Percentiles rank a stretch among this genome's conserved stretches.
These are phyloP conservation scores for Teratosphaeria destructans DNA, from an alignment of 2,329 filamentous ascomycete species.

Conservation along the genomic window DNA sequence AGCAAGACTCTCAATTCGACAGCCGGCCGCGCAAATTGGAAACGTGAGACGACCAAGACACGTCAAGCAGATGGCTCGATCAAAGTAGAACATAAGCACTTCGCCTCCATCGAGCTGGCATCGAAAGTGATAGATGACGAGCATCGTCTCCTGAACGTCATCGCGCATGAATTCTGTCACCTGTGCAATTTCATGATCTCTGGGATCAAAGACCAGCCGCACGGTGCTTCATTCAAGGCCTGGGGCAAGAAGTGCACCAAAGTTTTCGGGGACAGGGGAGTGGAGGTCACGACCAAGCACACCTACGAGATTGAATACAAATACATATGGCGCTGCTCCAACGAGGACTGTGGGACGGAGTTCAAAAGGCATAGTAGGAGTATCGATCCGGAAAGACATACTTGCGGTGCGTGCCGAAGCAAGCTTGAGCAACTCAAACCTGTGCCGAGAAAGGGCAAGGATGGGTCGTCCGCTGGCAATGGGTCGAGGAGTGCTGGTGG, in stretches of 20 bases:
- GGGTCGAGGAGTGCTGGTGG: slow-evolving; percentile 16
- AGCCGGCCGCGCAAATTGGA: slow-evolving; percentile 51
- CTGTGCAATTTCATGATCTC: slow-evolving; percentile 83
- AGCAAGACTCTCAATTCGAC: slow-evolving; percentile 70
- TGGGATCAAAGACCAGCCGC: slow-evolving; percentile 62
- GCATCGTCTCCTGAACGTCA: slow-evolving; percentile 68
- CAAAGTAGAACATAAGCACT: slow-evolving; percentile 28
- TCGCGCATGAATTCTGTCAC: slow-evolving; percentile 97
- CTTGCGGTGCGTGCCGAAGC: slow-evolving; percentile 65
- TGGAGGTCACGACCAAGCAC: slow-evolving; percentile 83
- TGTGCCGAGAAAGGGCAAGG: slow-evolving; percentile 43
- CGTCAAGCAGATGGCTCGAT: slow-evolving; percentile 13
- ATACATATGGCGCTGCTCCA: slow-evolving; percentile 70
- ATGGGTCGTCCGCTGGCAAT: background rate
- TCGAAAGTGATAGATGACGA: slow-evolving; percentile 77
- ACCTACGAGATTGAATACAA: slow-evolving; percentile 84
- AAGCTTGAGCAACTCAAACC: slow-evolving; percentile 69
- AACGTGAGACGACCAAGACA: slow-evolving; percentile 32
- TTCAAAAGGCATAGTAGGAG: slow-evolving; percentile 81
- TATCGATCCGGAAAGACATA: slow-evolving; percentile 60
- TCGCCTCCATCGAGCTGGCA: slow-evolving; percentile 75
- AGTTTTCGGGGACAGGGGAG: slow-evolving; percentile 49
- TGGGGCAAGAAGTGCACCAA: slow-evolving; percentile 54
- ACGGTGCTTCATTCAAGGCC: slow-evolving; percentile 72
- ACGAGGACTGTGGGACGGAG: slow-evolving; percentile 50